Evolutionary conservation across 2,329 filamentous ascomycete genomes (phyloP).

Genomic region (Xylaria sp.): DNA sequence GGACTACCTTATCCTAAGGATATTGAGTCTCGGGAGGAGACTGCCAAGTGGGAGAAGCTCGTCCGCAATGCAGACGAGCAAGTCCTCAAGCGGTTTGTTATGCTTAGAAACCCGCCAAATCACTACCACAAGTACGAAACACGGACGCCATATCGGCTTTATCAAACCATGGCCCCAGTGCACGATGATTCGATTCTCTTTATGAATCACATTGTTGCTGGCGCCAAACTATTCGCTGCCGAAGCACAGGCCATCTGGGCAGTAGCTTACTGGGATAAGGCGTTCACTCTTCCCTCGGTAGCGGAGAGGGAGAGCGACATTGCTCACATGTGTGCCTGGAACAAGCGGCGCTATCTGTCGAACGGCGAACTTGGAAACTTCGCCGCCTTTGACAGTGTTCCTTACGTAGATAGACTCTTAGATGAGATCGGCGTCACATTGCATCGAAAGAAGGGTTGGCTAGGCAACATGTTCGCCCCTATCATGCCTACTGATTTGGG

Average conservation of each 20-base stretch:
- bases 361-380: constrained; percentile 45
- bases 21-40: constrained; percentile 35
- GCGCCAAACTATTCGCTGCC: constrained; percentile 43
- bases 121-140: constrained; percentile 42
- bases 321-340: constrained; percentile 44
- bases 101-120: constrained; percentile 43
- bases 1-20: constrained; percentile 42
- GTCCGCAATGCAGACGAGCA: constrained; percentile 40
- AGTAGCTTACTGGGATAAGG: constrained; percentile 44
- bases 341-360: constrained; percentile 45
- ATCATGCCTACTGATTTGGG: constrained; percentile 2
- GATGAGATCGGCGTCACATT: constrained; percentile 44
- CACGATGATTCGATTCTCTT: constrained; percentile 46
- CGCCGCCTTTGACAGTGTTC: constrained; percentile 45
- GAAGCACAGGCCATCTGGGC: constrained; percentile 47
- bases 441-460: constrained; percentile 46
- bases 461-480: constrained; percentile 25
- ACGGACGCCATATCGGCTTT: constrained; percentile 44
- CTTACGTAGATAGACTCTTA: constrained; percentile 46
- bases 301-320: constrained; percentile 42
- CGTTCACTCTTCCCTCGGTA: constrained; percentile 38
- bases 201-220: constrained; percentile 42
- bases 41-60: constrained; percentile 43
- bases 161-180: constrained; percentile 44
- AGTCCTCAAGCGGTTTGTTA: constrained; percentile 42